phyloP scores from a whole-genome alignment of 2,329 filamentous ascomycete species.

The Botrytis medusae region DNA sequence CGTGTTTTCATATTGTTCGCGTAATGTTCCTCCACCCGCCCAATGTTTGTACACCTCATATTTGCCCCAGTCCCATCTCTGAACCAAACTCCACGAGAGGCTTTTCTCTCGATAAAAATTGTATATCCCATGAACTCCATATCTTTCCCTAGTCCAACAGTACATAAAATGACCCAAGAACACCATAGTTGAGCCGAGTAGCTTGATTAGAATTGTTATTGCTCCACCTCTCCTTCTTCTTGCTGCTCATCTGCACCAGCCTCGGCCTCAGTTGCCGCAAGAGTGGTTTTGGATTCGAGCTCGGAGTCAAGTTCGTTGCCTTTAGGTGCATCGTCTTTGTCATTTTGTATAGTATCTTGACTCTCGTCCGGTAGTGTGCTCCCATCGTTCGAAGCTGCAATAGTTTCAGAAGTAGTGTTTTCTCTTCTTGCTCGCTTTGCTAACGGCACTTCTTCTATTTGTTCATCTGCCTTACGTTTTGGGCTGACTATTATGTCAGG shows the following conservation, averaged over 20 bases:
- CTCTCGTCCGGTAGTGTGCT: not conserved
- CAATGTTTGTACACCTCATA: slow-evolving; percentile 4
- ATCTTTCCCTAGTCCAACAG: slow-evolving; percentile 6
- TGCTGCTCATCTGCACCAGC: not conserved
- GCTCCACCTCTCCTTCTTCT: slow-evolving; percentile 13
- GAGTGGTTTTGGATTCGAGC: not conserved
- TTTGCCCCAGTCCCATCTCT: not conserved
- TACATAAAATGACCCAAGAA: slow-evolving; percentile 12
- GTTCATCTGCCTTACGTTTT: slow-evolving; percentile 22
- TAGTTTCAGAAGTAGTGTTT: not conserved
- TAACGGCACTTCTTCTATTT: slow-evolving; percentile 4
- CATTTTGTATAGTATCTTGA: not conserved
- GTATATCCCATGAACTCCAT: slow-evolving; percentile 3
- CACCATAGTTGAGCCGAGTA: not conserved
- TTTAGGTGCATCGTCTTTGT: not conserved
- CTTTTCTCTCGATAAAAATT: not conserved
- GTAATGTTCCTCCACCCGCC: not conserved
- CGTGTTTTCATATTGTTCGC: not conserved
- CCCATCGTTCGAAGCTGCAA: not conserved
- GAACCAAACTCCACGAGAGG: slow-evolving; percentile 6
- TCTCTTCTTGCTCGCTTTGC: slow-evolving; percentile 15
- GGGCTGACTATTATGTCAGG: slow-evolving; percentile 10
- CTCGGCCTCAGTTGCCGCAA: not conserved
- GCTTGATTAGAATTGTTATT: not conserved
- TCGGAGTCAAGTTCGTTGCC: not conserved